Base-by-base conservation (phyloP, 768 basidiomycete species). In the Boletus rex-veris region DNA sequence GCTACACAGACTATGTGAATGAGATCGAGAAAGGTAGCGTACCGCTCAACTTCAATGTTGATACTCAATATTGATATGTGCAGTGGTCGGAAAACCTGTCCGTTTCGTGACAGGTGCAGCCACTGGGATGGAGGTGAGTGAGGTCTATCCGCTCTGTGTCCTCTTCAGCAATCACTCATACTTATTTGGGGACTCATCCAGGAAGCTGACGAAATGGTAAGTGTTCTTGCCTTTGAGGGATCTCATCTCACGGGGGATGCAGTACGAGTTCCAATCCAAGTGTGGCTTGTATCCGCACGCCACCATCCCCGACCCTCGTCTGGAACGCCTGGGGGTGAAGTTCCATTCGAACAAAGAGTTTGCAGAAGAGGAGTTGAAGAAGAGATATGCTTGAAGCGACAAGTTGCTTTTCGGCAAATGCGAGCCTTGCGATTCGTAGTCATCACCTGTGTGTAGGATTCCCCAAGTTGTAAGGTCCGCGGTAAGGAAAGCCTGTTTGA, bases 121-220 rank as follows among this genome's bases (percentile, higher is more conserved):
- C 11, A 2, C 30, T 31, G 68, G 66, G 8, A 44, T 58, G 55
- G 37, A 66, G 61, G 64, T 58, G 24, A 50, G 59, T 6, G 26
- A 8, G 21, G 21, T 33, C 0, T n/a, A n/a, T 26, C 11, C 2
- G 14, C 21, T n/a, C 4, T 31, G 31, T 18, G 28, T 3, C n/a
- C 5, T 39, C 14, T 15, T 26, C 26, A 26, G 5, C 26, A 26
- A 19, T 15, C 3, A 30, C 35, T 57, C 3, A 46, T 21, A 10
- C 10, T 43, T 7, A n/a, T 26, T 26, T 26, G 6, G 26, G 26
- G 7, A 48, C 35, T 3, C 12, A 18, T 43, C 26, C 26, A 56
- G 50, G 64, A 70, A 46, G 4, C 65, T 10, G 69, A 69, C 15
- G 41, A 63, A 3, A 69, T 66, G 67, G 67, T 68, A 40, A 5